Evolutionary conservation across 176 grass and related monocot genomes (phyloP).

Genomic region (Musa troglodytarum): DNA sequence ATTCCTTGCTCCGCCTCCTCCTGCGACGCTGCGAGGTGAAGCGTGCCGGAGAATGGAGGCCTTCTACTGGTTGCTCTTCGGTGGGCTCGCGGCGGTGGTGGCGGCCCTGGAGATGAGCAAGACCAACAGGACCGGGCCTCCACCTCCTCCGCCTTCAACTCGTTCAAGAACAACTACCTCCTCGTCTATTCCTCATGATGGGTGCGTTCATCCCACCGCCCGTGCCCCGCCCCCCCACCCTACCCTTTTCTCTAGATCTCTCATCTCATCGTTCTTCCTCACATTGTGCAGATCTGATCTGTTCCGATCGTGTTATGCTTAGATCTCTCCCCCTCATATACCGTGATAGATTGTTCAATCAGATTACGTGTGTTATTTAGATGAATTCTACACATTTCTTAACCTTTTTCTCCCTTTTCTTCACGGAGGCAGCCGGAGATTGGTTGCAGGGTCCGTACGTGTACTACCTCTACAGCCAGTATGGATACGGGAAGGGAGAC

Average conservation of each 20-base stretch:
- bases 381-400: neutral
- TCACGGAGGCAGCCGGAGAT: slow-evolving; percentile 8
- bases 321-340: neutral
- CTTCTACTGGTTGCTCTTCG: slow-evolving; percentile 14
- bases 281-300: neutral
- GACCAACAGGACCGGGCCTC: slow-evolving; percentile 4
- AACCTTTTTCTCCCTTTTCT: neutral
- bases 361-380: neutral
- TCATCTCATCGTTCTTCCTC: neutral
- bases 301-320: neutral
- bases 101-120: slow-evolving; percentile 9
- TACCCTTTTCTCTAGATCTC: neutral
- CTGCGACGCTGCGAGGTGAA: neutral
- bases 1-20: neutral
- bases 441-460: slow-evolving; percentile 22
- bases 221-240: too few relatives aligned
- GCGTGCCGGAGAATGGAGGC: neutral
- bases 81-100: slow-evolving; percentile 19
- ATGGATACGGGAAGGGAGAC: slow-evolving; percentile 17
- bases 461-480: slow-evolving; percentile 18
- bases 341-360: neutral
- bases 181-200: slow-evolving; percentile 25
- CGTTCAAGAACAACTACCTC: slow-evolving; percentile 24
- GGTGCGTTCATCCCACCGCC: neutral
- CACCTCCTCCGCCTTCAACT: slow-evolving; percentile 18